Conservation (phyloP, 139 green algal species). For the Haematococcus sp. region DNA sequence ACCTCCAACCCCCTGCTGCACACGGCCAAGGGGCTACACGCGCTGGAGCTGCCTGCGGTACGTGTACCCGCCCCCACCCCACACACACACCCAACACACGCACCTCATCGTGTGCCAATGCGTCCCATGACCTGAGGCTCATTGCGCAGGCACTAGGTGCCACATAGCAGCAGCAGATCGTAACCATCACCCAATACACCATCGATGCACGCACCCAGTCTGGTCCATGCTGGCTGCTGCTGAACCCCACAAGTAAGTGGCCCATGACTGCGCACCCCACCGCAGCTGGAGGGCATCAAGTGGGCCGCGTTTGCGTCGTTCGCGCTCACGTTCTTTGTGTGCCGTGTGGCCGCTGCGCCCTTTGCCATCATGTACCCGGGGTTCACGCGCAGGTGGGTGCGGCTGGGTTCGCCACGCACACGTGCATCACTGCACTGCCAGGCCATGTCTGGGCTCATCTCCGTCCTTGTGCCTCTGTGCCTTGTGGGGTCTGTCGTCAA, state of each 20-base stretch:
- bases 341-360: slow-evolving; percentile 17
- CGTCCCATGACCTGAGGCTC: too few species aligned
- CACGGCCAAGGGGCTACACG: slow-evolving; percentile 44
- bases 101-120: too few species aligned
- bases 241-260: too few species aligned
- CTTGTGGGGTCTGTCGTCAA: too few species aligned
- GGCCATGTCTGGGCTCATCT: slow-evolving; percentile 4
- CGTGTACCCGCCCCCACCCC: not conserved
- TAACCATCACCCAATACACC: too few species aligned
- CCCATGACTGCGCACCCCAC: too few species aligned
- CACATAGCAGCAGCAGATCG: too few species aligned
- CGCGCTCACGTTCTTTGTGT: slow-evolving; percentile 33
- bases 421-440: not conserved
- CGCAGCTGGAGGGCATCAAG: slow-evolving; percentile 21
- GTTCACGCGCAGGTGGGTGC: slow-evolving; percentile 9
- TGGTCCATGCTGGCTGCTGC: too few species aligned
- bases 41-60: slow-evolving; percentile 8
- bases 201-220: too few species aligned
- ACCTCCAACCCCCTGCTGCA: slow-evolving; percentile 53
- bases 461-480: too few species aligned
- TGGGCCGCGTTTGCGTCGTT: slow-evolving; percentile 36
- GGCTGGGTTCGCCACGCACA: not conserved
- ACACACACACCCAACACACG: too few species aligned
- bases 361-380: slow-evolving; percentile 25
- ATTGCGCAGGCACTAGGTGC: too few species aligned